Evolutionary conservation across 1,284 basidiomycete genomes (phyloP), one percentile per base, ranked within the genome.

Genomic region (Golubevia sp.): DNA sequence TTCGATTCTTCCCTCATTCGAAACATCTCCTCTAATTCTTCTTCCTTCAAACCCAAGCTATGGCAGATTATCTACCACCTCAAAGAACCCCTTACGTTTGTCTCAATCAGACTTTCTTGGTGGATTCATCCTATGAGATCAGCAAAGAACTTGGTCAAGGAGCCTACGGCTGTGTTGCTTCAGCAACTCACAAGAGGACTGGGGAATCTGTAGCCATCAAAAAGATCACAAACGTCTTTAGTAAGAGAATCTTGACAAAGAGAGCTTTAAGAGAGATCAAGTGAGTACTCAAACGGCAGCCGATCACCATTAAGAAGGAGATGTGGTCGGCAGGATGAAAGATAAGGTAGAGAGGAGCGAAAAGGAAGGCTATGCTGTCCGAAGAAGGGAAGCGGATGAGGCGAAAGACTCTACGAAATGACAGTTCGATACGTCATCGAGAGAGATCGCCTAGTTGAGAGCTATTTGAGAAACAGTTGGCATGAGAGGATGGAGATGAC

Each of bases 181-280:
- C 75, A 21, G 80, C 80, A 2, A 74, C 70, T n/a, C 80, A 83
- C 68, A 66, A 66, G 53, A 66, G 73, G 27, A 78, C 79, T 5
- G 80, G 80, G 24, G 80, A 83, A 57, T 73, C 74, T 61, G 75
- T 83, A 21, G 80, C 80, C 13, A 80, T 83, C 67, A 83, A 83
- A 63, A 75, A 78, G 61, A 76, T 83, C 59, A 82, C 77, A 30
- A 80, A 79, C 55, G 72, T 83, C 53, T 83, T 83, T 38, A 73
- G 65, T 57, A 83, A 83, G 65, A 67, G 76, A 54, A 83, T 83
- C 55, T 67, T 83, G 51, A 79, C 80, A 11, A 83, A 83, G 63
- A 67, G 80, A 15, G 79, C 79, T 5, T 66, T 83, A 49, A 67
- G 80, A 34, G 80, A 83, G 59, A 81, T 83, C 70, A 83, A 83